Conservation (phyloP, 2,329 filamentous ascomycete species). For the Pseudogymnoascus sp. region DNA sequence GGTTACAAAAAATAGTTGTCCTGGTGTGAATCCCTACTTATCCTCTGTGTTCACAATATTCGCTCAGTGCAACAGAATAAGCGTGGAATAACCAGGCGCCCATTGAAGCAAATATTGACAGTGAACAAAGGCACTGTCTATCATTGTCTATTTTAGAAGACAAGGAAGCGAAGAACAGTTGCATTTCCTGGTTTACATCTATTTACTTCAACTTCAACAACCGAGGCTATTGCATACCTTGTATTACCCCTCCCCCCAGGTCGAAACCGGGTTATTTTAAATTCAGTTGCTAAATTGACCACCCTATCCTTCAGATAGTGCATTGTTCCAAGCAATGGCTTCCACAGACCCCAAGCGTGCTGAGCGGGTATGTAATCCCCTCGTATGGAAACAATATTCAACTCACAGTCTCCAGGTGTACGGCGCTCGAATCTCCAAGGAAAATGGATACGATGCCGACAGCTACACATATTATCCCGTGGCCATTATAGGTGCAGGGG, state of each 20-base stretch:
- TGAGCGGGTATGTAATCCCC: background rate
- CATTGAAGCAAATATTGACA: background rate
- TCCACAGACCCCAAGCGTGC: background rate
- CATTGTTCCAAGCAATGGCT: background rate
- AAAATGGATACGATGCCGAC: conserved; percentile 32
- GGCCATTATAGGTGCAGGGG: conserved; percentile 49
- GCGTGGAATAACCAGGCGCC: background rate
- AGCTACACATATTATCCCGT: conserved; percentile 41
- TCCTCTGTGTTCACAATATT: background rate
- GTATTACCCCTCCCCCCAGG: no score
- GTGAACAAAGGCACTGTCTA: background rate
- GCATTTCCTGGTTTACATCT: background rate
- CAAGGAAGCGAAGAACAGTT: background rate
- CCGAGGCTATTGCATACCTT: background rate
- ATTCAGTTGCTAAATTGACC: background rate
- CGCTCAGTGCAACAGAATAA: background rate
- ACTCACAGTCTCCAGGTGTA: conserved; percentile 18
- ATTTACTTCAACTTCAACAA: background rate
- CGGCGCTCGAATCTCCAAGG: conserved; percentile 32
- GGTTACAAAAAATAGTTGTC: background rate
- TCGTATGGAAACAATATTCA: background rate
- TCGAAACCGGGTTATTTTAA: background rate
- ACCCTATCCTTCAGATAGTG: background rate
- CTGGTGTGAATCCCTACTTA: background rate
- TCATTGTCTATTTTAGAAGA: background rate